Conservation (phyloP, 1,284 basidiomycete genomes). For the Cryptococcus jaspeensis region DNA sequence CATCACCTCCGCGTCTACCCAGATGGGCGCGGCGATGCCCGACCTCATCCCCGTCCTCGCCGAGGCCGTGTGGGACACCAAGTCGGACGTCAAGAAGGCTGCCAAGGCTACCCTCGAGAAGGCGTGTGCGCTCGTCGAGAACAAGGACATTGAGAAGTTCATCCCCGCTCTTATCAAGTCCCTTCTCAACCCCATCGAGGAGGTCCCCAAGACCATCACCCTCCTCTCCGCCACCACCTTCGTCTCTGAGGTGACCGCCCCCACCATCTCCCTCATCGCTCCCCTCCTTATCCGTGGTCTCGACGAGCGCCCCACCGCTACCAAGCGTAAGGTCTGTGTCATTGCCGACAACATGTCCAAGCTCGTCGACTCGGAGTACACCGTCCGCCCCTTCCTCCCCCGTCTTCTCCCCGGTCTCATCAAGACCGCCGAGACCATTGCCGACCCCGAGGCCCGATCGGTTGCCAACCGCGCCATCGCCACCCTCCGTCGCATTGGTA, state of each 20-base stretch:
- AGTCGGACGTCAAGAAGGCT: conserved; percentile 99
- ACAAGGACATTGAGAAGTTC: conserved; percentile 91
- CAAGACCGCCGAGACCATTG: conserved; percentile 88
- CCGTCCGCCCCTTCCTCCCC: conserved; percentile 93
- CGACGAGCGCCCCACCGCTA: conserved; percentile 88
- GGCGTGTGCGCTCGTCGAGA: conserved; percentile 88
- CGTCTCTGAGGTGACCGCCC: conserved; percentile 99
- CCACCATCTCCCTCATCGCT: conserved; percentile 98
- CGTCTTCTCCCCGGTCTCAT: conserved; percentile 91
- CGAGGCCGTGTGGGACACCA: conserved; percentile 99
- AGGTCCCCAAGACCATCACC: conserved; percentile 93
- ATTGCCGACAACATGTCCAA: conserved; percentile 99
- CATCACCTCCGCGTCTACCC: conserved; percentile 75
- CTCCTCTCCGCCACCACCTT: conserved; percentile 99
- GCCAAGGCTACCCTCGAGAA: conserved; percentile 92
- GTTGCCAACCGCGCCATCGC: conserved; percentile 85
- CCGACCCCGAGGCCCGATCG: conserved; percentile 91
- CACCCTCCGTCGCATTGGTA: conserved; percentile 88
- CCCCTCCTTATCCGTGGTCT: conserved; percentile 96
- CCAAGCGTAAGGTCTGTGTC: conserved; percentile 94
- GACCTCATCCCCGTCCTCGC: conserved; percentile 94
- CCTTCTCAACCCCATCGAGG: conserved; percentile 98
- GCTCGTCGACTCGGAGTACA: conserved; percentile 91
- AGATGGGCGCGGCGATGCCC: conserved; percentile 88
- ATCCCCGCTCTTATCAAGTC: conserved; percentile 97